A percentile compares a stretch with the other conserved stretches of the same genome.
Conservation (phyloP, 164 flowering plant species). For the Taxillus chinensis region DNA sequence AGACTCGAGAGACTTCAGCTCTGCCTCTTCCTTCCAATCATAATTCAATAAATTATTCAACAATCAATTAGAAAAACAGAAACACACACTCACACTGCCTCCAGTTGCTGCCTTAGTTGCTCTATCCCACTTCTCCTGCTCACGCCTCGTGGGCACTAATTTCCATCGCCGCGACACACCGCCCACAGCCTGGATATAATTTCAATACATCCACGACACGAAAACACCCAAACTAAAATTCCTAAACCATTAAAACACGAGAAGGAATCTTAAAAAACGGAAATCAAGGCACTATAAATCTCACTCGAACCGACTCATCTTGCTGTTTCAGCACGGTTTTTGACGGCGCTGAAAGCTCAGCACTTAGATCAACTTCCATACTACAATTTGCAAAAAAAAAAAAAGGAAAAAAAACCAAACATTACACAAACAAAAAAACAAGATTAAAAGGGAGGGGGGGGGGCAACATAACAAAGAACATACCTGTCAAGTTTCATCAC, state of each 20-base stretch:
- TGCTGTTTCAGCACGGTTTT: conserved; percentile 25
- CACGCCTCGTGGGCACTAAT: conserved; percentile 75
- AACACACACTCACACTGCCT: conserved; percentile 55
- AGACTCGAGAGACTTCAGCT: too few species aligned
- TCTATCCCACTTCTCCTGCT: conserved; percentile 89
- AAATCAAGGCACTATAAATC: conserved; percentile 4
- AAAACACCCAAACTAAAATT: neutral
- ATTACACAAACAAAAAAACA: neutral
- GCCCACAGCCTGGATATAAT: conserved; percentile 30
- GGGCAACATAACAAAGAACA: conserved; percentile 3
- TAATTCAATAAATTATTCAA: neutral
- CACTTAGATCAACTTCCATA: conserved; percentile 81
- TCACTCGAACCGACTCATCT: conserved; percentile 37
- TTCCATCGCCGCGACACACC: conserved; percentile 47
- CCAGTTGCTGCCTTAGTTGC: conserved; percentile 85
- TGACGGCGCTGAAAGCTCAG: conserved; percentile 48
- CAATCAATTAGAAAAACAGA: neutral
- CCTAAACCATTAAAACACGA: neutral
- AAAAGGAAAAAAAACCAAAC: neutral
- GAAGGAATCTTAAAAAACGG: neutral
- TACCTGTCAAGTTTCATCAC: conserved; percentile 86
- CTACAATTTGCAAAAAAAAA: conserved; percentile 22
- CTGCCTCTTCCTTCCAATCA: neutral
- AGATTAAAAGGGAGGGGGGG: neutral
- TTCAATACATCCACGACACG: conserved; percentile 2